These are phyloP conservation scores for Allomyces macrogynus DNA, from an alignment of 192 early-diverging fungal species.

Conservation along the genomic window DNA sequence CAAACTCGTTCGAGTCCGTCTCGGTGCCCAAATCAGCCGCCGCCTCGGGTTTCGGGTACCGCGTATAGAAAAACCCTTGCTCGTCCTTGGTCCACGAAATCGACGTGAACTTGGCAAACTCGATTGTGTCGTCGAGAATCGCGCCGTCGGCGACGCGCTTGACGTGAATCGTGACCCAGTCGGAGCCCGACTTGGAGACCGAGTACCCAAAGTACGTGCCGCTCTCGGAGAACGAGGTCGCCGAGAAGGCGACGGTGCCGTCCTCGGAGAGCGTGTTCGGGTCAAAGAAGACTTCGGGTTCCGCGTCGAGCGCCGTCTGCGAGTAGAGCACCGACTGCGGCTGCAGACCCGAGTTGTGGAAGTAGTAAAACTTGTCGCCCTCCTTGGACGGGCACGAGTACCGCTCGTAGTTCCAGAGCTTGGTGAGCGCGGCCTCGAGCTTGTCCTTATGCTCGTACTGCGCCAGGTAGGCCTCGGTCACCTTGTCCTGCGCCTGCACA, in stretches of 20 bases:
- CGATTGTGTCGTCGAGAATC: conserved; percentile 15
- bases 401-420: conserved; percentile 33
- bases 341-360: conserved; percentile 38
- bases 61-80: conserved; percentile 43
- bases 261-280: conserved; percentile 36
- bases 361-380: conserved; percentile 44
- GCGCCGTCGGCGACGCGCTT: conserved; percentile 10
- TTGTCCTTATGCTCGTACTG: conserved; percentile 14
- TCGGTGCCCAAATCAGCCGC: conserved; percentile 31
- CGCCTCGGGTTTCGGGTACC: conserved; percentile 21
- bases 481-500: conserved; percentile 36
- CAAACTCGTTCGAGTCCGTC: conserved; percentile 24
- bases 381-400: conserved; percentile 28
- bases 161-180: conserved; percentile 44
- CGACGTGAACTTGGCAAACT: conserved; percentile 36
- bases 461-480: conserved; percentile 22
- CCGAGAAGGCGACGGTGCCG: conserved; percentile 28
- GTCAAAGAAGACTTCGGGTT: conserved; percentile 23
- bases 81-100: conserved; percentile 45
- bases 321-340: conserved; percentile 36
- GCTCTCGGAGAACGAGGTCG: conserved; percentile 28
- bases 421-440: conserved; percentile 23
- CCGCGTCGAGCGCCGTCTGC: conserved; percentile 16
- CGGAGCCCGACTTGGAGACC: conserved; percentile 33
- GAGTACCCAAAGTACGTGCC: conserved; percentile 38